A percentile compares a stretch with the other conserved stretches of the same genome.
These are phyloP conservation scores for Opeltia flavorubescens DNA, from an alignment of 495 filamentous ascomycete genomes.

Conservation along the genomic window DNA sequence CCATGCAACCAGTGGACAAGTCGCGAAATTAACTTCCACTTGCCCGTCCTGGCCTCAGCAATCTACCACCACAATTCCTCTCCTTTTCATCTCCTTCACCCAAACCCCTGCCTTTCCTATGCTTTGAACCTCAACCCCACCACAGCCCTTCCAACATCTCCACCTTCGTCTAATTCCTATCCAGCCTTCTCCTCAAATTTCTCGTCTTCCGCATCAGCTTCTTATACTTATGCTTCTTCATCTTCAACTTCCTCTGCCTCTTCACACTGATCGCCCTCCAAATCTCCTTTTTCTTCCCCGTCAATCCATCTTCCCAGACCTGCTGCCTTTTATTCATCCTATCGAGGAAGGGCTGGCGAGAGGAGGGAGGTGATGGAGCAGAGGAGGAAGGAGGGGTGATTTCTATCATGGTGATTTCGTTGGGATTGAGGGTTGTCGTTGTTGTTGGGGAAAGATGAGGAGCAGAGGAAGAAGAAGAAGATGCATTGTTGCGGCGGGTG, in stretches of 20 bases:
- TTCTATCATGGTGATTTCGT: too few relatives aligned
- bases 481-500: not conserved
- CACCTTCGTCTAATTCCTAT: conserved; percentile 30
- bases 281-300: conserved; percentile 6
- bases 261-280: conserved; percentile 69
- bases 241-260: conserved; percentile 80
- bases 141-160: not conserved
- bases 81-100: not conserved
- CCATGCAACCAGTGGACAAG: too few relatives aligned
- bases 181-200: conserved; percentile 76
- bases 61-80: too few relatives aligned
- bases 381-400: too few relatives aligned
- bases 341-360: conserved; percentile 26
- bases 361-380: conserved; percentile 1
- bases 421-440: too few relatives aligned
- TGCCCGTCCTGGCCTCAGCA: too few relatives aligned
- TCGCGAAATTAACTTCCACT: too few relatives aligned
- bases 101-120: not conserved
- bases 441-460: too few relatives aligned
- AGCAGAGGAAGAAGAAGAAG: not conserved
- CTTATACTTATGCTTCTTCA: conserved; percentile 99
- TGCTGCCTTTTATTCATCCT: conserved; percentile 36
- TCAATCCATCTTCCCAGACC: conserved; percentile 30
- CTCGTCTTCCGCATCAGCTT: conserved; percentile 90
- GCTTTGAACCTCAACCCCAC: not conserved